These are phyloP conservation scores for Rhodotorula taiwanensis DNA, from an alignment of 768 basidiomycete species.

Conservation along the genomic window DNA sequence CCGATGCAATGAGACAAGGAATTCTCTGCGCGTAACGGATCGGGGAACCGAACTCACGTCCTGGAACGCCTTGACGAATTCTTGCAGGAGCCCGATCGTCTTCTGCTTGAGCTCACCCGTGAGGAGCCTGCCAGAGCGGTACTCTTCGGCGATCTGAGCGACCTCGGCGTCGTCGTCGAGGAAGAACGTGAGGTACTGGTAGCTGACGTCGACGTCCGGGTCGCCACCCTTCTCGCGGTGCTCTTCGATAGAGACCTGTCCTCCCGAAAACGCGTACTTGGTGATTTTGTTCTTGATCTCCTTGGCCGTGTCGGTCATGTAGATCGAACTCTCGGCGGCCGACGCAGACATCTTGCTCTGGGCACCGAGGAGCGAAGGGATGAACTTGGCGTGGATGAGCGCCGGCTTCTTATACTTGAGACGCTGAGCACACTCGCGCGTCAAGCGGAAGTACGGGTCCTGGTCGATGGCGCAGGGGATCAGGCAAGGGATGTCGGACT, in stretches of 20 bases:
- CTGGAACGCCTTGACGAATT: constrained; percentile 80
- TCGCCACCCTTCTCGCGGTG: constrained; percentile 81
- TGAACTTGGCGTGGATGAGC: constrained; percentile 90
- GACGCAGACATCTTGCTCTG: constrained; percentile 99
- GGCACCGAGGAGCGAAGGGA: constrained; percentile 94
- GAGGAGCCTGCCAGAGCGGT: constrained; percentile 75
- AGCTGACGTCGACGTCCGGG: constrained; percentile 89
- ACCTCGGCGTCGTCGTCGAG: constrained; percentile 90
- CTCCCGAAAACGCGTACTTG: constrained; percentile 91
- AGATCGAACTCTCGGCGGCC: constrained; percentile 84
- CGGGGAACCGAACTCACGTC: constrained; percentile 48
- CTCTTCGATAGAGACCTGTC: constrained; percentile 90
- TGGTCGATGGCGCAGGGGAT: constrained; percentile 95
- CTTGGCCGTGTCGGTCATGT: constrained; percentile 83
- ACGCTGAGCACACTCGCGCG: constrained; percentile 86
- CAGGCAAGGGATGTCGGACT: constrained; percentile 75
- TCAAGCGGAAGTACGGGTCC: constrained; percentile 94
- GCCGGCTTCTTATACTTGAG: constrained; percentile 93
- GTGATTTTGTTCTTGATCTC: constrained; percentile 99
- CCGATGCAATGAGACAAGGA: too few relatives aligned
- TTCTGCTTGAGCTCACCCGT: constrained; percentile 85
- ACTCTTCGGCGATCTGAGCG: constrained; percentile 76
- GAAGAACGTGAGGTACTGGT: constrained; percentile 92
- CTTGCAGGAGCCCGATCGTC: constrained; percentile 75
- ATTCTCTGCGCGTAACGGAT: not conserved